Conservation (phyloP, 345 rosid genomes). For the Laguncularia racemosa region DNA sequence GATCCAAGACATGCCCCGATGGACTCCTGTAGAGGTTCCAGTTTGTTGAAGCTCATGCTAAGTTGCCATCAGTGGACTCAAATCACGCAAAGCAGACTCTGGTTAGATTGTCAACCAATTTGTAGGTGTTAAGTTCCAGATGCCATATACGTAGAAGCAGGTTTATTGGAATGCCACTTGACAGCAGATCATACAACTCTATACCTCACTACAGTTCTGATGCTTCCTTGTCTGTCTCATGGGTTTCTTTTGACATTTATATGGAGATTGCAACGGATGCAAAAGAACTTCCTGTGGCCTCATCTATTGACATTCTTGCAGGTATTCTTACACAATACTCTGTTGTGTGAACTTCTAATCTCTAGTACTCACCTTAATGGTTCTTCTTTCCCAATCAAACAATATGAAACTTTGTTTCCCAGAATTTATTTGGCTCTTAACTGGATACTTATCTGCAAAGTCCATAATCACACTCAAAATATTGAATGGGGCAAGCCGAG, state of each 20-base stretch:
- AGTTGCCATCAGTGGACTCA: constrained; percentile 21
- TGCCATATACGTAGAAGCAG: constrained; percentile 26
- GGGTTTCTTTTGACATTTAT: constrained; percentile 53
- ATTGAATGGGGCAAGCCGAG: constrained; percentile 57
- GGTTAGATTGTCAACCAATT: constrained; percentile 30
- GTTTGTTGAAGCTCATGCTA: constrained; percentile 25
- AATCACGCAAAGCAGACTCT: constrained; percentile 23
- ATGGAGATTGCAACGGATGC: constrained; percentile 60
- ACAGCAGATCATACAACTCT: constrained; percentile 23
- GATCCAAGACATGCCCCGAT: no score
- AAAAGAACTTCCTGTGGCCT: constrained; percentile 39
- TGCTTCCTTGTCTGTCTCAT: constrained; percentile 35
- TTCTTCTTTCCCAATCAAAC: background rate
- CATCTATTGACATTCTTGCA: constrained; percentile 33
- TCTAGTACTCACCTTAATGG: background rate
- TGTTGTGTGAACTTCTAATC: background rate
- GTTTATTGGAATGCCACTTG: constrained; percentile 28
- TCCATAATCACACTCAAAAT: constrained; percentile 34
- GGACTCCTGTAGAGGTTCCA: constrained; percentile 41
- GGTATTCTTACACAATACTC: constrained; percentile 21
- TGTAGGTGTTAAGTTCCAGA: constrained; percentile 23
- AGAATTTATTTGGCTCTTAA: constrained; percentile 1
- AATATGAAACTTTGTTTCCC: background rate
- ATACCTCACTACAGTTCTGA: constrained; percentile 23
- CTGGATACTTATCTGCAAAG: constrained; percentile 28